Conservation (phyloP, 192 early-diverging fungal genomes). For the Allomyces javanicus region DNA sequence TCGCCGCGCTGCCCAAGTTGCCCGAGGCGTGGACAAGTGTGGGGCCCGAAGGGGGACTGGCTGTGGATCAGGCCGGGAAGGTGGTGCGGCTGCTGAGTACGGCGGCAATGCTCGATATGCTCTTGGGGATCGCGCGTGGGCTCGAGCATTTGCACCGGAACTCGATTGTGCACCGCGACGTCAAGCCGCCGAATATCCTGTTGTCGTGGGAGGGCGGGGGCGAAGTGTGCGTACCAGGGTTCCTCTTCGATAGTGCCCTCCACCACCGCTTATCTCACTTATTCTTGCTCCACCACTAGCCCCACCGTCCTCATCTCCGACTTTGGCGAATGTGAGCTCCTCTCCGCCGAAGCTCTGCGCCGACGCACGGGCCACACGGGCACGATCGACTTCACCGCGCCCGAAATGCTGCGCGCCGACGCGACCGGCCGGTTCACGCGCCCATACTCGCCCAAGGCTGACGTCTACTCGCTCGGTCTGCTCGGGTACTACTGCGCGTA, state of each 20-base stretch:
- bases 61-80: conserved; percentile 6
- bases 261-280: neutral
- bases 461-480: conserved; percentile 92
- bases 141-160: conserved; percentile 70
- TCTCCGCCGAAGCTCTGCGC: conserved; percentile 41
- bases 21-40: conserved; percentile 10
- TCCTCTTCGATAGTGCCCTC: neutral
- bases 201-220: conserved; percentile 29
- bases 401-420: conserved; percentile 34
- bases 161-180: conserved; percentile 78
- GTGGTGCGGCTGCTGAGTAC: neutral
- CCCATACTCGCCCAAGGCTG: conserved; percentile 65
- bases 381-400: conserved; percentile 87
- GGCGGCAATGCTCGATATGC: neutral
- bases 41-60: conserved; percentile 6
- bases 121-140: conserved; percentile 24
- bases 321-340: conserved; percentile 92
- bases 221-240: too few species aligned
- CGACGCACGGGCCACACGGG: conserved; percentile 87
- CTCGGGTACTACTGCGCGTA: conserved; percentile 72
- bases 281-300: conserved; percentile 5
- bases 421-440: conserved; percentile 41
- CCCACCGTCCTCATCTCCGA: conserved; percentile 79
- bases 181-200: conserved; percentile 84
- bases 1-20: conserved; percentile 5